Evolutionary conservation across 192 early-diverging fungal genomes (phyloP).

Genomic region (Pecoramyces ruminantium): DNA sequence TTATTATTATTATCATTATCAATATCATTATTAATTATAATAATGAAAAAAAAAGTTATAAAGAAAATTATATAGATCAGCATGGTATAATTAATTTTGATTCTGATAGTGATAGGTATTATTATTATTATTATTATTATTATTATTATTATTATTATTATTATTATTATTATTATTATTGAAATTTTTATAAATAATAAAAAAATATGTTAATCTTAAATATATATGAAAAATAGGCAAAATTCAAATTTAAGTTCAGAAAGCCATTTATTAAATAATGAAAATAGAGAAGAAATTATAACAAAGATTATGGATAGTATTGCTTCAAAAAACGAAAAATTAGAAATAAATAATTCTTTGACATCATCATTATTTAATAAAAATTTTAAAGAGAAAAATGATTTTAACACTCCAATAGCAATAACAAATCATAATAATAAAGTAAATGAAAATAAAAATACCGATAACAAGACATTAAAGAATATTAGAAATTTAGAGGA

Average conservation of each 20-base stretch:
- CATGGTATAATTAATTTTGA: neutral
- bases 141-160: too few species aligned
- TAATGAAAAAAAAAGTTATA: neutral
- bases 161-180: too few species aligned
- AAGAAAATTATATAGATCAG: neutral
- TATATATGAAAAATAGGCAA: neutral
- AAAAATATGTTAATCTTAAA: too few species aligned
- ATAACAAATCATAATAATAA: neutral
- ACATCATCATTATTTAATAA: neutral
- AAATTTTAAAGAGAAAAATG: neutral
- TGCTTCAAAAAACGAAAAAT: neutral
- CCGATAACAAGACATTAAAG: neutral
- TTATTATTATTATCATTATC: too few species aligned
- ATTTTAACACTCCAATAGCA: neutral
- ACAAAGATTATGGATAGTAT: neutral
- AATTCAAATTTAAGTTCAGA: neutral
- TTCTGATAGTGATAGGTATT: neutral
- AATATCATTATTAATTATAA: too few species aligned
- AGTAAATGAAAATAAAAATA: neutral
- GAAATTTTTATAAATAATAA: too few species aligned
- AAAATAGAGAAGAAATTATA: neutral
- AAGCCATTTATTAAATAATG: neutral
- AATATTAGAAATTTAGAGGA: too few species aligned
- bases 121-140: too few species aligned
- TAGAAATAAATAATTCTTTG: neutral